Evolutionary conservation across 2,329 filamentous ascomycete genomes (phyloP), one percentile per base, ranked within the genome.

Genomic region (Chaetothyriales sp.): DNA sequence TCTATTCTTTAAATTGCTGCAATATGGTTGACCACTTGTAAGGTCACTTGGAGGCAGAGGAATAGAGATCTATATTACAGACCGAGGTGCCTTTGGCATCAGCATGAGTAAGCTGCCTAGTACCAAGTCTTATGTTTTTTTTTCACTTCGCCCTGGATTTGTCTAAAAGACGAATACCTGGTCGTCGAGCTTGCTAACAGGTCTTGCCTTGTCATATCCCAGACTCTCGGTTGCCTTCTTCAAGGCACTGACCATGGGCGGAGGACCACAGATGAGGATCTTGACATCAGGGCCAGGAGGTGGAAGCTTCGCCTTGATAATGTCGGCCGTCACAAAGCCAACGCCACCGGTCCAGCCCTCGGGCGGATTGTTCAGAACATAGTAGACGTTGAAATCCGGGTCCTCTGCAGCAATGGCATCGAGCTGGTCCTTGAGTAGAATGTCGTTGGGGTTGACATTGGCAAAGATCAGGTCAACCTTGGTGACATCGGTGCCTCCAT

Each of bases 101-200:
- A 15, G 12, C 32, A 12, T 15, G 15, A 15, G 10, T 39, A 12
- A 39, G 10, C 32, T 39, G 9, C 8, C 15, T 39, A 15, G 32
- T 15, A 39, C 12, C 32, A 39, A 15, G 32, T 39, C 32, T 39
- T 15, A 15, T 39, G 3, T 39, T 39, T 10, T 12, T 15, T 32
- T 8, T 6, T 15, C 10, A 46, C 44, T 18, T 47, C 22, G n/a
- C n/a, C n/a, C n/a, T n/a, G n/a, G n/a, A n/a, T n/a, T 15, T 39
- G 32, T 39, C 12, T 84, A 88, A 72, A 98, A 98, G 65, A 86
- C 88, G 73, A 98, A 98, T 60, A 98, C 86, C 70, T 96, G 92
- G 68, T 98, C 92, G 66, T 90, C 85, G 49, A 96, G 81, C 79
- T 96, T 96, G 81, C 89, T 95, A 62, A 96, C 89, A 44, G 90